Evolutionary conservation across 2,329 filamentous ascomycete species (phyloP).

Genomic region (Thelonectria blattea): DNA sequence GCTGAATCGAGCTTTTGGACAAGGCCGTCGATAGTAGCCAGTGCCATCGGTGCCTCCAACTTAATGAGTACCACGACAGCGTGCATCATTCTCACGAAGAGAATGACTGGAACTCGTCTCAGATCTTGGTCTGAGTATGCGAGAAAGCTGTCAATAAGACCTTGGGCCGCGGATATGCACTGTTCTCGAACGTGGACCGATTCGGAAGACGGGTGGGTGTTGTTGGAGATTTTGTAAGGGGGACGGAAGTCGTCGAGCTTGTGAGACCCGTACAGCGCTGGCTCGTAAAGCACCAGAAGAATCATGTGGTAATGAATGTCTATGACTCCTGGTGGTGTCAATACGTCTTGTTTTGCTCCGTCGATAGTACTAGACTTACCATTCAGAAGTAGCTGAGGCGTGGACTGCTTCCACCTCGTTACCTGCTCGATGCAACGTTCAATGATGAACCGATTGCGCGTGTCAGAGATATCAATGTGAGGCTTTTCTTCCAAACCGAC

Average conservation of each 20-base stretch:
- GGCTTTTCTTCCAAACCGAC: conserved; percentile 10
- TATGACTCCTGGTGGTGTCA: conserved; percentile 3
- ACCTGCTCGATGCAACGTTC: conserved; percentile 8
- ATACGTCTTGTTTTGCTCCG: background rate
- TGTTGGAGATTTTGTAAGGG: conserved; percentile 13
- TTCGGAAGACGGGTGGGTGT: background rate
- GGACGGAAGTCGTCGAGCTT: conserved; percentile 20
- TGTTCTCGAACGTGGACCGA: background rate
- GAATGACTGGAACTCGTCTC: conserved; percentile 13
- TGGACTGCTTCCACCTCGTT: conserved; percentile 6
- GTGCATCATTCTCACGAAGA: conserved; percentile 21
- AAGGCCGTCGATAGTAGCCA: background rate
- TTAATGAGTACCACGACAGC: conserved; percentile 17
- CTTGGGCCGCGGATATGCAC: background rate
- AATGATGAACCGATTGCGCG: conserved; percentile 12
- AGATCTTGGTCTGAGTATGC: background rate
- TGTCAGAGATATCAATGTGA: conserved; percentile 12
- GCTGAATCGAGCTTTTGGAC: background rate
- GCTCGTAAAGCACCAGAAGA: conserved; percentile 14
- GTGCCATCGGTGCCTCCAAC: background rate
- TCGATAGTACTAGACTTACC: background rate
- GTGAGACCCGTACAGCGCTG: conserved; percentile 18
- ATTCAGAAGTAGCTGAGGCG: conserved; percentile 14
- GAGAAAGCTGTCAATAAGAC: conserved; percentile 10
- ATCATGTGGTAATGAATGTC: conserved; percentile 24